Conservation (phyloP, 768 basidiomycete genomes). For the Sporobolomyces pararoseus region DNA sequence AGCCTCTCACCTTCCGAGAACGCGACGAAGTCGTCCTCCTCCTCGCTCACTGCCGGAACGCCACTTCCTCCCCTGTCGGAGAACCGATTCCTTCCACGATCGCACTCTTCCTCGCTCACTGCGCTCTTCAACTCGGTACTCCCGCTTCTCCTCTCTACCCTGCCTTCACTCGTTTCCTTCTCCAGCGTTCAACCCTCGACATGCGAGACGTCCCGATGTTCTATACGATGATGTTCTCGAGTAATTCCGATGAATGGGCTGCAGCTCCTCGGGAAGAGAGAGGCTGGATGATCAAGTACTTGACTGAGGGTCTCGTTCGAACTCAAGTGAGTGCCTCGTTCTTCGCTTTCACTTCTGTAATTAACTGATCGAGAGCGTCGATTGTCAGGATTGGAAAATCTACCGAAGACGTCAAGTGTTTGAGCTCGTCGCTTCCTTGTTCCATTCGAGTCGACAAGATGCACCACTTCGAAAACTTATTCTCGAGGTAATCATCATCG, state of each 20-base stretch:
- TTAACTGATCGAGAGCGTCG: background rate
- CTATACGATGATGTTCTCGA: constrained; percentile 71
- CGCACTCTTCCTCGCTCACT: constrained; percentile 76
- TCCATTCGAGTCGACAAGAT: constrained; percentile 38
- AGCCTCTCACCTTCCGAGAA: constrained; percentile 37
- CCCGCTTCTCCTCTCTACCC: constrained; percentile 87
- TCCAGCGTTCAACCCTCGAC: constrained; percentile 82
- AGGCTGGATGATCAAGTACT: constrained; percentile 40
- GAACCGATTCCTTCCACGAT: constrained; percentile 68
- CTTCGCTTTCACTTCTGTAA: background rate
- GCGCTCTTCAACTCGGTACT: constrained; percentile 74
- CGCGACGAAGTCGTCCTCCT: constrained; percentile 44
- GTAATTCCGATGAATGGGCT: constrained; percentile 37
- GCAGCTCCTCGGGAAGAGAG: constrained; percentile 31
- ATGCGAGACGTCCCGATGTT: constrained; percentile 81
- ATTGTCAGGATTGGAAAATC: constrained; percentile 43
- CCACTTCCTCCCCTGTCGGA: constrained; percentile 25
- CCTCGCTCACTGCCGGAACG: constrained; percentile 37
- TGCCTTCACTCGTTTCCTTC: constrained; percentile 74
- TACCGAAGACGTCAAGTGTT: constrained; percentile 43
- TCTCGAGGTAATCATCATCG: constrained; percentile 26
- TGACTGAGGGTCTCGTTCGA: constrained; percentile 40
- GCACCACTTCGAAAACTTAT: constrained; percentile 30
- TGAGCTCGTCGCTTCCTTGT: constrained; percentile 41
- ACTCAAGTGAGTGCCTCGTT: constrained; percentile 26